These are phyloP conservation scores for Cucurbita ficifolia DNA, from an alignment of 306 rosid species.

Conservation along the genomic window DNA sequence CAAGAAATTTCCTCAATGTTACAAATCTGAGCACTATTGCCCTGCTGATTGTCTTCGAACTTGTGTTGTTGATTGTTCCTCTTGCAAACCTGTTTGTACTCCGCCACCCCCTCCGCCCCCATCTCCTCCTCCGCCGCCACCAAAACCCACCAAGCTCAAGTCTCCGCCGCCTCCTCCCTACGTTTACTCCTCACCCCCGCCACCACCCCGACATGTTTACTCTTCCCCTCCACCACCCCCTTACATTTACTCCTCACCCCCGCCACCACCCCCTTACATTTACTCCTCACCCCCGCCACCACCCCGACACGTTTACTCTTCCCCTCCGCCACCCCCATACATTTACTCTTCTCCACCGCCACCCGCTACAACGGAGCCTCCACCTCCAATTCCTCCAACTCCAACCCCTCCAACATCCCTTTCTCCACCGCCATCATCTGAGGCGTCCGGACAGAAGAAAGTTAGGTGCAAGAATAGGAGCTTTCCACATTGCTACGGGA, in stretches of 20 bases:
- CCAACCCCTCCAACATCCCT: background rate
- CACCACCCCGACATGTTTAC: background rate
- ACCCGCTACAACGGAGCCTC: slow-evolving; percentile 4
- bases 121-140: slow-evolving; percentile 10
- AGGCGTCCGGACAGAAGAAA: background rate
- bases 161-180: slow-evolving; percentile 8
- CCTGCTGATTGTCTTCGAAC: slow-evolving; percentile 18
- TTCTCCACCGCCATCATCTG: background rate
- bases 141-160: background rate
- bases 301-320: too few relatives aligned
- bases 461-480: slow-evolving; percentile 30
- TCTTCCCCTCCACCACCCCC: slow-evolving; percentile 13
- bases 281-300: background rate
- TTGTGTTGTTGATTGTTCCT: slow-evolving; percentile 18
- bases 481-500: slow-evolving; percentile 27
- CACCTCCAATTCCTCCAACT: background rate
- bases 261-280: slow-evolving; percentile 3
- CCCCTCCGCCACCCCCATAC: too few relatives aligned
- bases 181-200: background rate
- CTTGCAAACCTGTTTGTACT: slow-evolving; percentile 19
- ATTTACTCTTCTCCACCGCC: background rate
- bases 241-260: background rate
- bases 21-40: slow-evolving; percentile 14
- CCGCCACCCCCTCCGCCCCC: slow-evolving; percentile 5
- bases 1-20: slow-evolving; percentile 14